Conservation (phyloP, 2,329 filamentous ascomycete genomes). For the Arachnopeziza araneosa region DNA sequence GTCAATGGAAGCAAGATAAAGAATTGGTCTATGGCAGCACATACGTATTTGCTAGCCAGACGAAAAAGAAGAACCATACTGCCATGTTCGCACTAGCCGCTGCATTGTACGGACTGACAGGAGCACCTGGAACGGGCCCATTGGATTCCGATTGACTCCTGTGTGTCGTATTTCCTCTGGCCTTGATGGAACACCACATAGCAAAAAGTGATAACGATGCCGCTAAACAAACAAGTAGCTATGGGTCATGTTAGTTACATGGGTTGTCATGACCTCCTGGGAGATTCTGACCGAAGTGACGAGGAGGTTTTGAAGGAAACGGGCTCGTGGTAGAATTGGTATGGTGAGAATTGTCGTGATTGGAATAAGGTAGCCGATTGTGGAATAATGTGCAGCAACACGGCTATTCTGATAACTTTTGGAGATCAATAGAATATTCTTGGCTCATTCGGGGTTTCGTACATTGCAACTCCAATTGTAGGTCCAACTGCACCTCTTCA, state of each 20-base stretch:
- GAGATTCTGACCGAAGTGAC: slow-evolving; percentile 14
- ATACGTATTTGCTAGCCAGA: slow-evolving; percentile 8
- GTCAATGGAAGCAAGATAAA: background rate
- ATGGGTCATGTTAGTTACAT: background rate
- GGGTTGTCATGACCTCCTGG: background rate
- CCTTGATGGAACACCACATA: slow-evolving; percentile 57
- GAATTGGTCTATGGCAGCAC: background rate
- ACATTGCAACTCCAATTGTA: slow-evolving; percentile 7
- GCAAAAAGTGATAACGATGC: slow-evolving; percentile 55
- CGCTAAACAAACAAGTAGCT: slow-evolving; percentile 41
- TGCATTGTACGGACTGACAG: slow-evolving; percentile 6
- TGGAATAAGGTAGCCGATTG: slow-evolving; percentile 47
- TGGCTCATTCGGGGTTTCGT: background rate
- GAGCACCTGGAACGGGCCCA: slow-evolving; percentile 6
- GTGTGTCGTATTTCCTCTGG: slow-evolving; percentile 50
- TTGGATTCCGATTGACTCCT: slow-evolving; percentile 1
- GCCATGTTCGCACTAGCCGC: slow-evolving; percentile 8
- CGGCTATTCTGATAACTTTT: slow-evolving; percentile 2
- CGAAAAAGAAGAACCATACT: slow-evolving; percentile 9
- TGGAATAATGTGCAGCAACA: slow-evolving; percentile 18
- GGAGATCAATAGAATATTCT: background rate
- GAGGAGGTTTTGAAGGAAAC: slow-evolving; percentile 57
- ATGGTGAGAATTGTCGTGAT: slow-evolving; percentile 61
- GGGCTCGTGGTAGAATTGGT: slow-evolving; percentile 62
- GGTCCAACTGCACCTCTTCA: slow-evolving; percentile 5